Evolutionary conservation across 1,284 basidiomycete species (phyloP).

Genomic region (Malassezia obtusa): DNA sequence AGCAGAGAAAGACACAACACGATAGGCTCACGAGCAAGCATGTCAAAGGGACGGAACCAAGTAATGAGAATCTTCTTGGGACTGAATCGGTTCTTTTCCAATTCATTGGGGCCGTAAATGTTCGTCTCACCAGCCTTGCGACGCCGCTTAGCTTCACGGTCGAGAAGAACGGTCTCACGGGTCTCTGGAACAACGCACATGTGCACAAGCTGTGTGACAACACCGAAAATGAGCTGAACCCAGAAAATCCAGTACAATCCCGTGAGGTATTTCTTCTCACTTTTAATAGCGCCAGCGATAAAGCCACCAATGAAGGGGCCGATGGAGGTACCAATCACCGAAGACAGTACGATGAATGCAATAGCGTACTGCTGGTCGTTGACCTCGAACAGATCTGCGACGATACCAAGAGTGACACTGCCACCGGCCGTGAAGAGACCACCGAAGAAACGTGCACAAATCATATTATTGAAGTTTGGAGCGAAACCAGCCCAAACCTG

Average conservation of each 20-base stretch:
- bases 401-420: constrained; percentile 51
- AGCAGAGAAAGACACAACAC: constrained; percentile 50
- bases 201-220: constrained; percentile 48
- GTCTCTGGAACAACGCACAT: constrained; percentile 50
- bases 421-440: constrained; percentile 49
- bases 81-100: constrained; percentile 46
- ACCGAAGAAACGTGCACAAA: constrained; percentile 45
- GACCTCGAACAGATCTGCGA: constrained; percentile 47
- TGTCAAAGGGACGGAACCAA: constrained; percentile 48
- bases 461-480: constrained; percentile 42
- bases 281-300: constrained; percentile 20
- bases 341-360: constrained; percentile 44
- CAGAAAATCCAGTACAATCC: constrained; percentile 47
- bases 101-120: constrained; percentile 50
- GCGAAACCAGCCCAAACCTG: constrained; percentile 39
- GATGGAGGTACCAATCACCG: constrained; percentile 41
- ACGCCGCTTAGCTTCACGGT: constrained; percentile 48
- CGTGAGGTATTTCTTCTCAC: constrained; percentile 5
- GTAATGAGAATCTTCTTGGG: constrained; percentile 45
- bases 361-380: constrained; percentile 47
- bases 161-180: constrained; percentile 48
- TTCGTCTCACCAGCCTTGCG: constrained; percentile 42
- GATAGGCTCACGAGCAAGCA: constrained; percentile 50
- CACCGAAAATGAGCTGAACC: constrained; percentile 50
- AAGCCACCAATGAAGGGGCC: constrained; percentile 44